Conservation (phyloP, 768 basidiomycete species). For the Neoboletus magnificus region DNA sequence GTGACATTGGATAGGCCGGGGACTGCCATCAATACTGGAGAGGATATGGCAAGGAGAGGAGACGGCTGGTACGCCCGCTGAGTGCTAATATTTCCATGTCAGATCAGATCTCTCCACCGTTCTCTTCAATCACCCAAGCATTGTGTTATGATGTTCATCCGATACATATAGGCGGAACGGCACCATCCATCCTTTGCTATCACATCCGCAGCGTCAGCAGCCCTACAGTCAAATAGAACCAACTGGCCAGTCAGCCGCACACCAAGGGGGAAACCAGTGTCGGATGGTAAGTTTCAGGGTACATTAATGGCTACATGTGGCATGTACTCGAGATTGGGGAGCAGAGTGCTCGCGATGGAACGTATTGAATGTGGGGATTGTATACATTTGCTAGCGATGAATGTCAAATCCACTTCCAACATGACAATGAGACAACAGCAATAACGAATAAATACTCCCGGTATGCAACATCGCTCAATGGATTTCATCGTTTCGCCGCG, state of each 20-base stretch:
- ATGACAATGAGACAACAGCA: slow-evolving; percentile 31
- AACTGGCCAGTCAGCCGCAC: too few species aligned
- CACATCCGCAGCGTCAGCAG: too few species aligned
- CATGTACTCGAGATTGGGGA: neutral
- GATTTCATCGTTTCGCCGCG: slow-evolving; percentile 5
- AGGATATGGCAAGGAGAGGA: slow-evolving; percentile 8
- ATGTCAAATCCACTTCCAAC: slow-evolving; percentile 6
- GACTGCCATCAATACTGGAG: slow-evolving; percentile 24
- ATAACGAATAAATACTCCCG: slow-evolving; percentile 34
- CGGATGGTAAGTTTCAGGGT: neutral
- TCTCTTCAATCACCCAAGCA: neutral
- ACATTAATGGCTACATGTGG: slow-evolving; percentile 12
- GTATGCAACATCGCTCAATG: neutral
- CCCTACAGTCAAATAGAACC: neutral
- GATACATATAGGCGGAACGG: neutral
- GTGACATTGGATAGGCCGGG: slow-evolving; percentile 41
- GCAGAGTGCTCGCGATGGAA: neutral
- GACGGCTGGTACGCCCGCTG: slow-evolving; percentile 1
- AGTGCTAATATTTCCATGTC: slow-evolving; percentile 13
- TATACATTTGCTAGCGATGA: slow-evolving; percentile 4
- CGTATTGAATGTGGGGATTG: neutral
- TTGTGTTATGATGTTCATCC: too few species aligned
- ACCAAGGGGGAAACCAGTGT: too few species aligned
- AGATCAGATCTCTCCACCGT: slow-evolving; percentile 11
- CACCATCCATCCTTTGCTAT: too few species aligned